Evolutionary conservation across 2,329 filamentous ascomycete species (phyloP).

Genomic region (Penicillium sp.): DNA sequence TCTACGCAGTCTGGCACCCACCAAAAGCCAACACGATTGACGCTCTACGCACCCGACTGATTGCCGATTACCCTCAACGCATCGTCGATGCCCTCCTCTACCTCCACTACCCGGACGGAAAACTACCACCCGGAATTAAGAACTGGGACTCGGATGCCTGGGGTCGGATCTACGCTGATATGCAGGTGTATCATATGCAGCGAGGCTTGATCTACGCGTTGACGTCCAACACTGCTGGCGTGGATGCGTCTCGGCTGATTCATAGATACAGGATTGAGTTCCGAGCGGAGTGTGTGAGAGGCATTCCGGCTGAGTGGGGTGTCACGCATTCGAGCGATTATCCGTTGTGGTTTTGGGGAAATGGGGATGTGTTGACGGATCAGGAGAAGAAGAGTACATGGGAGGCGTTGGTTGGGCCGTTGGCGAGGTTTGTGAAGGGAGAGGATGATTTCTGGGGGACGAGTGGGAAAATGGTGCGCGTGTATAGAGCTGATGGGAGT

Average conservation of each 20-base stretch:
- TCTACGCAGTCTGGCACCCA: constrained; percentile 50
- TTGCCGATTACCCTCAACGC: constrained; percentile 49
- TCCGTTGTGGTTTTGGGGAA: constrained; percentile 54
- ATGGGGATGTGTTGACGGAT: constrained; percentile 39
- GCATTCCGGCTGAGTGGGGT: constrained; percentile 46
- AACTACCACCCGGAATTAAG: constrained; percentile 37
- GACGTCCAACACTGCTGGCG: constrained; percentile 33
- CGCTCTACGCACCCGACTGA: constrained; percentile 44
- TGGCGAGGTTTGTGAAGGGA: constrained; percentile 28
- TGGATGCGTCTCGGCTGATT: constrained; percentile 40
- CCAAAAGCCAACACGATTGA: constrained; percentile 40
- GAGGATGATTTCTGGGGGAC: constrained; percentile 26
- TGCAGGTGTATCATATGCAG: constrained; percentile 52
- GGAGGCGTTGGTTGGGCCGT: constrained; percentile 27
- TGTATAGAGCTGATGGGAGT: constrained; percentile 43
- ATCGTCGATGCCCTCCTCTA: constrained; percentile 43
- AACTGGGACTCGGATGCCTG: constrained; percentile 50
- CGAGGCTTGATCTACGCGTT: constrained; percentile 49
- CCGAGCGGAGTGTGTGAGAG: constrained; percentile 44
- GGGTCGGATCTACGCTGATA: constrained; percentile 52
- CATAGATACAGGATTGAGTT: constrained; percentile 53
- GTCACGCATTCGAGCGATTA: constrained; percentile 52
- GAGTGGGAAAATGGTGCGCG: constrained; percentile 36
- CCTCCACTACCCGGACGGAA: constrained; percentile 41
- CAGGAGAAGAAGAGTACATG: constrained; percentile 44